Percentiles rank a stretch among this genome's conserved stretches.
phyloP scores from a whole-genome alignment of 2,329 filamentous ascomycete genomes.

The Penicillium freii region DNA sequence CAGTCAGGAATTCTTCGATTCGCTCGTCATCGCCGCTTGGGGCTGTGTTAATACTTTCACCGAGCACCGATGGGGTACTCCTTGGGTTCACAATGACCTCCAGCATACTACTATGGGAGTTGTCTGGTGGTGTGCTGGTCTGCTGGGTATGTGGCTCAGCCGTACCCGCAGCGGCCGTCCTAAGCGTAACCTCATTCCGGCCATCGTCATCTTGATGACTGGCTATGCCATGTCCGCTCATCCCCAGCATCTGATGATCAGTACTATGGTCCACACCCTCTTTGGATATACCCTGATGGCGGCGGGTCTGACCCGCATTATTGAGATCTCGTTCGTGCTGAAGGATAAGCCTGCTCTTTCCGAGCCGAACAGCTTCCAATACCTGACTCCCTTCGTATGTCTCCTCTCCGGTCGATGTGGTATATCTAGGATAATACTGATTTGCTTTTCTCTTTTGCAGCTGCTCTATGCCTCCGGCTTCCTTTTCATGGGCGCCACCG shows the following conservation, averaged over 20 bases:
- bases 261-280: constrained; percentile 79
- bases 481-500: constrained; percentile 95
- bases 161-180: constrained; percentile 77
- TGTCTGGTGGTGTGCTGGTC: constrained; percentile 93
- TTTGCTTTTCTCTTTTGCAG: constrained; percentile 46
- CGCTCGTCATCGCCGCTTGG: constrained; percentile 85
- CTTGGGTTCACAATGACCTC: constrained; percentile 90
- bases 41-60: constrained; percentile 98
- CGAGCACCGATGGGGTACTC: constrained; percentile 86
- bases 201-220: constrained; percentile 84
- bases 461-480: constrained; percentile 89
- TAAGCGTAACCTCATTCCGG: constrained; percentile 89
- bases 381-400: constrained; percentile 68
- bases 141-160: constrained; percentile 90
- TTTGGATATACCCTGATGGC: constrained; percentile 97
- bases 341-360: constrained; percentile 65
- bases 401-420: constrained; percentile 4
- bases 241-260: constrained; percentile 78
- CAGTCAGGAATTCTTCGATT: constrained; percentile 97
- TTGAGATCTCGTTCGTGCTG: constrained; percentile 88
- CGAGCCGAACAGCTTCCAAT: constrained; percentile 71
- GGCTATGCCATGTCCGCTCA: constrained; percentile 96
- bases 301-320: constrained; percentile 76
- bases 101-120: constrained; percentile 99
- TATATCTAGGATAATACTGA: constrained; percentile 28